phyloP scores from a whole-genome alignment of 495 filamentous ascomycete genomes.

The Aspergillus nanangensis region DNA sequence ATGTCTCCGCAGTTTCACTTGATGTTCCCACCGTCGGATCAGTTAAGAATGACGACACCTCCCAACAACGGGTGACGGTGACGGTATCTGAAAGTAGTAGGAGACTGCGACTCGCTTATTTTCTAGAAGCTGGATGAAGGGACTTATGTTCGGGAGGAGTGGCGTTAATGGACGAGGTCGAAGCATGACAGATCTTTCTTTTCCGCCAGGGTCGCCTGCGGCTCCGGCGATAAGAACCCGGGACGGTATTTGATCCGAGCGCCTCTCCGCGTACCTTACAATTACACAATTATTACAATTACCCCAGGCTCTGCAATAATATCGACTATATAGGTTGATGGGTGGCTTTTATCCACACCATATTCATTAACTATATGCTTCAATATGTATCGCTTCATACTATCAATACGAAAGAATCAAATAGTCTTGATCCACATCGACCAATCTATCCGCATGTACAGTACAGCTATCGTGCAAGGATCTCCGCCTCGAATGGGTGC shows the following conservation, averaged over 20 bases:
- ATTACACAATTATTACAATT: too few relatives aligned
- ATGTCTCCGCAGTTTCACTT: background rate
- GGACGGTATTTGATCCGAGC: slow-evolving; percentile 14
- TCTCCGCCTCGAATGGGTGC: too few relatives aligned
- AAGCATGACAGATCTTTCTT: slow-evolving; percentile 13
- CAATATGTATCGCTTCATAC: too few relatives aligned
- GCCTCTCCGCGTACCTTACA: background rate
- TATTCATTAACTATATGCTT: too few relatives aligned
- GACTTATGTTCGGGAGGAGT: background rate
- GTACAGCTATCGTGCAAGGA: too few relatives aligned
- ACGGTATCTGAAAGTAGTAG: background rate
- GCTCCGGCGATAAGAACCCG: slow-evolving; percentile 22
- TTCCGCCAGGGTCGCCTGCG: slow-evolving; percentile 8
- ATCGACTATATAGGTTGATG: too few relatives aligned
- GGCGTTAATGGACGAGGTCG: background rate
- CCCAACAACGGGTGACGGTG: too few relatives aligned
- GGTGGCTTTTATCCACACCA: too few relatives aligned
- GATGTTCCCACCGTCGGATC: slow-evolving; percentile 2
- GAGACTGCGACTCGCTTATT: background rate
- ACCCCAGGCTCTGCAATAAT: too few relatives aligned
- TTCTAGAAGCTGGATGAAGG: background rate
- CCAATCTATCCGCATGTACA: too few relatives aligned
- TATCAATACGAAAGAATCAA: too few relatives aligned
- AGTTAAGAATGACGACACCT: background rate
- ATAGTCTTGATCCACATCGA: too few relatives aligned